A percentile compares a stretch with the other conserved stretches of the same genome.
These are phyloP conservation scores for Paraconiothyrium sp. DNA, from an alignment of 2,329 filamentous ascomycete genomes.

Conservation along the genomic window DNA sequence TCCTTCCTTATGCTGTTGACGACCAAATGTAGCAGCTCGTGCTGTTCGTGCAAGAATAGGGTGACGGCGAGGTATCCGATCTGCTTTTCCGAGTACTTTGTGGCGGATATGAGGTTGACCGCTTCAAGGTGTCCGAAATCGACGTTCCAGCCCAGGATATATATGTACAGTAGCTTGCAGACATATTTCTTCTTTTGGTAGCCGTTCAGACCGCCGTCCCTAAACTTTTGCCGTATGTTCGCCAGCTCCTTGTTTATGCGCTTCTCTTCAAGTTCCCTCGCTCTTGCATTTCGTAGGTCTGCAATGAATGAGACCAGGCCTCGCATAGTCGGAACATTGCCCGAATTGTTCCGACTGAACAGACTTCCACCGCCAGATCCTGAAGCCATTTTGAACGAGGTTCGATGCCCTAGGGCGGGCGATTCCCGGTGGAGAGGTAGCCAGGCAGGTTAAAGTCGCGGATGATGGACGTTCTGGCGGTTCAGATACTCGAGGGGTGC, in stretches of 20 bases:
- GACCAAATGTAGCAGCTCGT: conserved; percentile 93
- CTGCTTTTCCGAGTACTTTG: conserved; percentile 98
- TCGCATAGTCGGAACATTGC: conserved; percentile 55
- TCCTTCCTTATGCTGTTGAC: conserved; percentile 99
- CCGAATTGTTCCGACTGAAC: conserved; percentile 53
- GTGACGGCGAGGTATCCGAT: conserved; percentile 98
- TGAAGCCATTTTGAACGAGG: conserved; percentile 50
- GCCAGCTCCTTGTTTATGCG: conserved; percentile 99
- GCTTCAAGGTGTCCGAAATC: conserved; percentile 99
- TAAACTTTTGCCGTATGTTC: conserved; percentile 98
- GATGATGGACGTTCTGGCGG: conserved; percentile 4
- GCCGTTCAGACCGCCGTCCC: conserved; percentile 90
- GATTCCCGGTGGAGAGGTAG: conserved; percentile 41
- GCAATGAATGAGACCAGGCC: conserved; percentile 97
- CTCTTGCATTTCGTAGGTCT: conserved; percentile 91
- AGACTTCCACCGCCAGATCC: conserved; percentile 49
- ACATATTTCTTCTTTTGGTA: conserved; percentile 99
- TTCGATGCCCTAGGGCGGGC: conserved; percentile 39
- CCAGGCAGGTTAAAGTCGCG: conserved; percentile 36
- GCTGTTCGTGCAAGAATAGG: conserved; percentile 94
- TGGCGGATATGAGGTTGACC: conserved; percentile 95
- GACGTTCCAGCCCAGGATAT: conserved; percentile 98
- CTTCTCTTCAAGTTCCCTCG: conserved; percentile 96
- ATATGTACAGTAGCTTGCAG: conserved; percentile 99
- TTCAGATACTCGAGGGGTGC: conserved; percentile 19